Evolutionary conservation across 2,329 filamentous ascomycete species (phyloP), one percentile per base, ranked within the genome.

Genomic region (Hortaea sp.): DNA sequence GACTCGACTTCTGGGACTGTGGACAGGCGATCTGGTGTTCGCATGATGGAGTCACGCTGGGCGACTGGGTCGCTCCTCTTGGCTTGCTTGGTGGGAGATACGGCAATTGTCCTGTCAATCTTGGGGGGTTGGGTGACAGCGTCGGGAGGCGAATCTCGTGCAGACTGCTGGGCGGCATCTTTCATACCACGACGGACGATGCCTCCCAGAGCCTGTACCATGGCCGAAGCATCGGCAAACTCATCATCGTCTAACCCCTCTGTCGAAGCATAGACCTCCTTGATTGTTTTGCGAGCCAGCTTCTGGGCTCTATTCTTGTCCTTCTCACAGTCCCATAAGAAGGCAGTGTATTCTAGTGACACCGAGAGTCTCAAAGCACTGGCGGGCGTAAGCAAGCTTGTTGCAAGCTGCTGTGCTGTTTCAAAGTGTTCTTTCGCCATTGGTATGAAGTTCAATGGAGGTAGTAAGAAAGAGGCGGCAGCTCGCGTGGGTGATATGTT

Each of bases 181-280:
- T 49, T 52, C 6, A 55, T 54, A n/a, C 84, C 84, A 42, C 88
- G 78, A 67, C 85, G 89, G 76, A 89, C 87, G 82, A 95, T 92
- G 59, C 83, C 86, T 5, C 87, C 88, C 1, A 97, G 66, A 0
- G 92, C 82, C 1, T 85, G 84, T 6, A 97, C 89, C 9, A 95
- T 75, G 58, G 90, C 85, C 48, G 88, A 88, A 0, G 89, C 88
- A 64, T 97, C 92, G 53, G 85, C 80, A 62, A 95, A 98, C 72
- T 92, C 94, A 55, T 94, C 88, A 59, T 97, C 89, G 49, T 94
- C 87, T 80, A 97, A 90, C 13, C 86, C 87, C 65, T 95, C 89
- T 44, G 84, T 81, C 1, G 88, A 88, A 47, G 88, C 84, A 62
- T 95, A 95, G 1, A 95, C 90, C 57, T 95, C 88, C 38, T 85